A percentile compares a stretch with the other conserved stretches of the same genome.
These are phyloP conservation scores for Zygoascus bituminiphila DNA, from an alignment of 805 yeast genomes.

Conservation along the genomic window DNA sequence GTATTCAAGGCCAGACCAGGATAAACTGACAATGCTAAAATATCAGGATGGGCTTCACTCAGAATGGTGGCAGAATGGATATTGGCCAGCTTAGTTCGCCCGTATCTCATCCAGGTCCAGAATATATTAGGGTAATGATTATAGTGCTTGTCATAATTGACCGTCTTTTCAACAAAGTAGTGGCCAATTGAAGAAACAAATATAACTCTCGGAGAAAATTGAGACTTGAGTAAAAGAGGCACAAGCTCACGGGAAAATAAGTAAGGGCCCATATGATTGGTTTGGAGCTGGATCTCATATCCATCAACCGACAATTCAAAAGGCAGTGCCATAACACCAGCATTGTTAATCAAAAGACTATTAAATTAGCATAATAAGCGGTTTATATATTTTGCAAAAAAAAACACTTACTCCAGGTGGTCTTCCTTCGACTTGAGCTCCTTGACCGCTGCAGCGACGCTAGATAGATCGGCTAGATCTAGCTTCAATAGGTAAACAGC, in stretches of 20 bases:
- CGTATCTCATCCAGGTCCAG: slow-evolving; percentile 73
- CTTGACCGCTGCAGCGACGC: slow-evolving; percentile 8
- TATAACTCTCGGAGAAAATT: slow-evolving; percentile 42
- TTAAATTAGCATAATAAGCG: not conserved
- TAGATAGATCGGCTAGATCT: slow-evolving; percentile 14
- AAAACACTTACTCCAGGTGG: slow-evolving; percentile 17
- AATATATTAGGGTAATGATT: slow-evolving; percentile 55
- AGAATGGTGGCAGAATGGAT: slow-evolving; percentile 64
- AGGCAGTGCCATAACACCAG: slow-evolving; percentile 76
- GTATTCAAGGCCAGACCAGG: slow-evolving; percentile 88
- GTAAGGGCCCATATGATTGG: slow-evolving; percentile 69
- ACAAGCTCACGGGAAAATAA: slow-evolving; percentile 54
- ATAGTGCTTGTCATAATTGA: slow-evolving; percentile 41
- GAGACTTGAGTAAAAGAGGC: slow-evolving; percentile 38
- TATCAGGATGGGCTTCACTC: slow-evolving; percentile 56
- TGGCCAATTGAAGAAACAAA: slow-evolving; percentile 63
- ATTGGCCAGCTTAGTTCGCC: slow-evolving; percentile 67
- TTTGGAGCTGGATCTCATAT: slow-evolving; percentile 73
- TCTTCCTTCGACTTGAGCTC: slow-evolving; percentile 12
- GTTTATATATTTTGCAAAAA: too few relatives aligned
- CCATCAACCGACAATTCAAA: slow-evolving; percentile 52
- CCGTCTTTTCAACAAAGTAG: slow-evolving; percentile 40
- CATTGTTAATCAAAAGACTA: slow-evolving; percentile 63
- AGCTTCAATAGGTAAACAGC: slow-evolving; percentile 8
- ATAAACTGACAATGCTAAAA: slow-evolving; percentile 59